These are phyloP conservation scores for Tylopilus sp. DNA, from an alignment of 1,284 basidiomycete species.

Conservation along the genomic window DNA sequence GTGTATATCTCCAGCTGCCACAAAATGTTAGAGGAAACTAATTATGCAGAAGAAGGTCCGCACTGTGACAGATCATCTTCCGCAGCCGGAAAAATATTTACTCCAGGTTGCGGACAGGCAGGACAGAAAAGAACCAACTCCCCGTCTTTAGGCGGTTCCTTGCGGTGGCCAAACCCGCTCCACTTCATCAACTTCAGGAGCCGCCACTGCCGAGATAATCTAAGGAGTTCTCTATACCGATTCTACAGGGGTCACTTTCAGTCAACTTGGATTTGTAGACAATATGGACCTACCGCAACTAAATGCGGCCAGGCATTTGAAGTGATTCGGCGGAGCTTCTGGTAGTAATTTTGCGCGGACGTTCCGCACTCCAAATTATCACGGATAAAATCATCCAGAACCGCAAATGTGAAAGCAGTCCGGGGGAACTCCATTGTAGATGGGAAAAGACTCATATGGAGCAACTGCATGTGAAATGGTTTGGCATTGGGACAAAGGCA, in stretches of 20 bases:
- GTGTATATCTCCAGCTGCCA: slow-evolving; percentile 13
- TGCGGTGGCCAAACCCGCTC: slow-evolving; percentile 1
- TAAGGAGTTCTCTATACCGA: slow-evolving; percentile 19
- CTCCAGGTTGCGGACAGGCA: slow-evolving; percentile 24
- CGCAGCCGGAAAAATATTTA: slow-evolving; percentile 9
- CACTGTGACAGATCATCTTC: no score
- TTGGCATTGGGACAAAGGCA: no score
- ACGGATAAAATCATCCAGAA: slow-evolving; percentile 39
- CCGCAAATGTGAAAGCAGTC: slow-evolving; percentile 42
- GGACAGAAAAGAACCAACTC: slow-evolving; percentile 23
- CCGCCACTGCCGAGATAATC: slow-evolving; percentile 9
- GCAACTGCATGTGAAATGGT: not conserved
- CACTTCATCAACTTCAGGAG: slow-evolving; percentile 14
- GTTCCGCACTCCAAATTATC: slow-evolving; percentile 41
- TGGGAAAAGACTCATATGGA: not conserved
- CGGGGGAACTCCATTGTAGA: slow-evolving; percentile 11
- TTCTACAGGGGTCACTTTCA: slow-evolving; percentile 6
- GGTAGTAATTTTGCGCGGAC: slow-evolving; percentile 37
- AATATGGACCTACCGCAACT: slow-evolving; percentile 16
- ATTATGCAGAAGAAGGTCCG: no score
- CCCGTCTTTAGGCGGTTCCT: not conserved
- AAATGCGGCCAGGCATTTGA: slow-evolving; percentile 31
- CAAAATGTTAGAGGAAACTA: no score
- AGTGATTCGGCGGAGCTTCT: slow-evolving; percentile 34
- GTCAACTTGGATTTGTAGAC: no score